Evolutionary conservation across 2,329 filamentous ascomycete species (phyloP).

Genomic region (Lachnellula subtilissima): DNA sequence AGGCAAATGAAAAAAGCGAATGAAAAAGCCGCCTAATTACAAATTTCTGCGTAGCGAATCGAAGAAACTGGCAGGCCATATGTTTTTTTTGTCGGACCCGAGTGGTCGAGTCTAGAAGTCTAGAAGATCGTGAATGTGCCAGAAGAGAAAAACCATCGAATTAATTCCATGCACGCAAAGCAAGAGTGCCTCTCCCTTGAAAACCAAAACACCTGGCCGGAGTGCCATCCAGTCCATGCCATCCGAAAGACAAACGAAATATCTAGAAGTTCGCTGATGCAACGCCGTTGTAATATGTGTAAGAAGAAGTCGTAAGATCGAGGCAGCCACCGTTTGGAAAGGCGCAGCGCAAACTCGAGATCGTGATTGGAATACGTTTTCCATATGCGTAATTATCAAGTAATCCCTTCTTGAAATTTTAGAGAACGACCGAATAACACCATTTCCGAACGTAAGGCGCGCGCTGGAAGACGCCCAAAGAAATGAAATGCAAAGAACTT

Average conservation of each 20-base stretch:
- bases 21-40: slow-evolving; percentile 34
- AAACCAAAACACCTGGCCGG: slow-evolving; percentile 34
- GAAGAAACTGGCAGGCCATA: slow-evolving; percentile 23
- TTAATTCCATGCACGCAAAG: slow-evolving; percentile 18
- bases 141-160: slow-evolving; percentile 24
- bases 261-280: slow-evolving; percentile 29
- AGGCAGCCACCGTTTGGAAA: slow-evolving; percentile 28
- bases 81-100: slow-evolving; percentile 22
- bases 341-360: slow-evolving; percentile 34
- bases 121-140: slow-evolving; percentile 28
- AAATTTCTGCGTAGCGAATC: slow-evolving; percentile 31
- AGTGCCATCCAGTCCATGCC: slow-evolving; percentile 32
- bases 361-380: slow-evolving; percentile 24
- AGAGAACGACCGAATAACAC: slow-evolving; percentile 18
- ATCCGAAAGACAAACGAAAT: slow-evolving; percentile 31
- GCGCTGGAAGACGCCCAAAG: slow-evolving; percentile 24
- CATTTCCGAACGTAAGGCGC: slow-evolving; percentile 27
- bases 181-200: slow-evolving; percentile 28
- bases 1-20: slow-evolving; percentile 30
- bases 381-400: slow-evolving; percentile 26
- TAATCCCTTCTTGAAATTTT: slow-evolving; percentile 20
- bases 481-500: slow-evolving; percentile 29
- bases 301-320: slow-evolving; percentile 34
- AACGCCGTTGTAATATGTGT: slow-evolving; percentile 25
- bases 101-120: slow-evolving; percentile 20